Evolutionary conservation across 768 basidiomycete species (phyloP), one percentile per base, ranked within the genome.

Genomic region (Imleria badia): DNA sequence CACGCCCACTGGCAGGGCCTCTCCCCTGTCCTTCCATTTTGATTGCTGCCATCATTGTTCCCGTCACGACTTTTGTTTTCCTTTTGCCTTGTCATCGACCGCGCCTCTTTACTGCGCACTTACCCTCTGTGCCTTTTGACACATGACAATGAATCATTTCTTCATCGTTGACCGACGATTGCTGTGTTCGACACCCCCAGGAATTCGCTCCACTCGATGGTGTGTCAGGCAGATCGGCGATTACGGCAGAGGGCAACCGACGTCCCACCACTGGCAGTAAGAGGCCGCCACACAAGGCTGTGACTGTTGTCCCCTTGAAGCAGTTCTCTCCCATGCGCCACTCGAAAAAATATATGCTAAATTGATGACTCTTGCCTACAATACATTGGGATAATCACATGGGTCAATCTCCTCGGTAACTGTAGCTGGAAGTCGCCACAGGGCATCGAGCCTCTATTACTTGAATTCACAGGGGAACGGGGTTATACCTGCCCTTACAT

Each of bases 161-260:
- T 46, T 23, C 36, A 3, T 3, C 13, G 31, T 39, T 17, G 46
- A 42, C 56, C 43, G 36, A 45, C 20, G 43, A 19, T 54, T 51
- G 64, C 65, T 55, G 55, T 66, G 65, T 34, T 15, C 5, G 15
- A 10, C 33, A 22, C 50, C 42, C 30, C 26, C 44, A 56, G 54
- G 54, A n/a, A 62, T 53, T 33, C 20, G 35, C 26, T 6, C 26
- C 20, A 31, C 26, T 6, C 26, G 26, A 26, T 26, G 6, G 26
- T 26, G 26, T 12, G 33, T 23, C 22, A 9, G 38, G 36, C 30
- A 53, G 26, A 22, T 52, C 35, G 47, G 38, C 30, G 15, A 34
- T 64, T 50, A 64, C 65, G 62, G 49, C 46, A 66, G 31, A 17
- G 7, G 31, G 22, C 45, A 51, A 48, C 43, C n/a, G n/a, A n/a